phyloP scores from a whole-genome alignment of 441 rosid species.

The Erysimum cheiri region DNA sequence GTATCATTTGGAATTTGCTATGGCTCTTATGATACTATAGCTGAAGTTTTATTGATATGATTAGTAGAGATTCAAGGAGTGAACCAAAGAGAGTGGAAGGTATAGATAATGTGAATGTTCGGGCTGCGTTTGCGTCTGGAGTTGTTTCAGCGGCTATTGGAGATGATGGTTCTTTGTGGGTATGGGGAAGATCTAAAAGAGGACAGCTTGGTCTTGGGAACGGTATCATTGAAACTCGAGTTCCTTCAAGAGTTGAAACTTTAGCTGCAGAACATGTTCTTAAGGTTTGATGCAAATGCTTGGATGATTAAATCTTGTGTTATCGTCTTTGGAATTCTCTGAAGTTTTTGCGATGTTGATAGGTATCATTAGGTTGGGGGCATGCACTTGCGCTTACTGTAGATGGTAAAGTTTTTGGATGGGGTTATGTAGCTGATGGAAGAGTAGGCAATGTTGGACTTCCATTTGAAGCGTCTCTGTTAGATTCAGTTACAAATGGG shows the following conservation, averaged over 20 bases:
- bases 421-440: constrained; percentile 98
- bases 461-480: constrained; percentile 53
- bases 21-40: background rate
- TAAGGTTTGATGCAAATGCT: constrained; percentile 59
- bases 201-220: constrained; percentile 97
- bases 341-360: constrained; percentile 30
- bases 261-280: constrained; percentile 68
- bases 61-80: constrained; percentile 59
- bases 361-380: constrained; percentile 98
- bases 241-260: constrained; percentile 69
- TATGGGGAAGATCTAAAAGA: constrained; percentile 95
- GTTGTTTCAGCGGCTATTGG: constrained; percentile 82
- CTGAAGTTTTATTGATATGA: constrained; percentile 9
- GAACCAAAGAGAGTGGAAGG: constrained; percentile 76
- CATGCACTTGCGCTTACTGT: constrained; percentile 77
- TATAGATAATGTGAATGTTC: constrained; percentile 58
- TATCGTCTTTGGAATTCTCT: constrained; percentile 1
- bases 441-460: constrained; percentile 70
- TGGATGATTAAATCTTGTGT: background rate
- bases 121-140: constrained; percentile 83
- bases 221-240: constrained; percentile 58
- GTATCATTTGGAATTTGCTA: background rate
- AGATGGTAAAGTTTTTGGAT: constrained; percentile 80
- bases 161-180: constrained; percentile 88
- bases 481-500: constrained; percentile 52